These are phyloP conservation scores for Pseudogymnoascus sp. DNA, from an alignment of 2,329 filamentous ascomycete species.

Conservation along the genomic window DNA sequence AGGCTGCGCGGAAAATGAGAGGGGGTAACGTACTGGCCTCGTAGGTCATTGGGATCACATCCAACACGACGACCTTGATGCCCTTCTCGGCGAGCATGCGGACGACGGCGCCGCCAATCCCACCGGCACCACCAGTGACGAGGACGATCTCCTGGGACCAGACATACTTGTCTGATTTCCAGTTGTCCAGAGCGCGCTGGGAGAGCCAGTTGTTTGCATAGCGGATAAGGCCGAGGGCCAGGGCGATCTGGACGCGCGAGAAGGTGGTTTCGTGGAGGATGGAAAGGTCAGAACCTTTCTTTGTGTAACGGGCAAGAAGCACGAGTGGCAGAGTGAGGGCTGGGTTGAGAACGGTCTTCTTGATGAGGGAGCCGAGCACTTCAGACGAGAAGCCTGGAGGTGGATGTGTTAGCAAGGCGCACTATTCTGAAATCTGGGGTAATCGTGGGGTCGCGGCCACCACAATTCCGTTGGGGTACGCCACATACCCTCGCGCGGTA, in stretches of 20 bases:
- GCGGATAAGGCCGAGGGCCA: conserved; percentile 45
- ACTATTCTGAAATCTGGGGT: conserved; percentile 3
- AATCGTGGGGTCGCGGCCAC: not conserved
- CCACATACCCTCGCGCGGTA: not conserved
- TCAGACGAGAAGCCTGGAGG: conserved; percentile 48
- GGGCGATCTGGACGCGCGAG: conserved; percentile 45
- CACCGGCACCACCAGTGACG: conserved; percentile 67
- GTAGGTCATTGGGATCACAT: conserved; percentile 57
- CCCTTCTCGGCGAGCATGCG: conserved; percentile 56
- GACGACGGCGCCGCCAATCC: conserved; percentile 63
- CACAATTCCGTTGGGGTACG: not conserved
- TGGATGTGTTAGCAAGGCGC: not conserved
- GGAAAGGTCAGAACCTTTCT: conserved; percentile 48
- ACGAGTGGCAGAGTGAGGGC: conserved; percentile 56
- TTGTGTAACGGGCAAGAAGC: conserved; percentile 57
- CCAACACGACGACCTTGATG: conserved; percentile 64
- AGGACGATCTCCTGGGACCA: conserved; percentile 66
- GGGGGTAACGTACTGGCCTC: conserved; percentile 37
- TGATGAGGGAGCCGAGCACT: conserved; percentile 49
- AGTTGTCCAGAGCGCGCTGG: conserved; percentile 42
- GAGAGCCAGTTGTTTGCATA: conserved; percentile 46
- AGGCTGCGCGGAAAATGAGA: not conserved
- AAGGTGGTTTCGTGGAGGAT: conserved; percentile 46
- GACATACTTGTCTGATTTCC: conserved; percentile 47
- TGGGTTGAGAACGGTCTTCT: conserved; percentile 57